Percentiles rank a stretch among this genome's conserved stretches.
phyloP scores from a whole-genome alignment of 768 basidiomycete species.

The Vararia minispora region DNA sequence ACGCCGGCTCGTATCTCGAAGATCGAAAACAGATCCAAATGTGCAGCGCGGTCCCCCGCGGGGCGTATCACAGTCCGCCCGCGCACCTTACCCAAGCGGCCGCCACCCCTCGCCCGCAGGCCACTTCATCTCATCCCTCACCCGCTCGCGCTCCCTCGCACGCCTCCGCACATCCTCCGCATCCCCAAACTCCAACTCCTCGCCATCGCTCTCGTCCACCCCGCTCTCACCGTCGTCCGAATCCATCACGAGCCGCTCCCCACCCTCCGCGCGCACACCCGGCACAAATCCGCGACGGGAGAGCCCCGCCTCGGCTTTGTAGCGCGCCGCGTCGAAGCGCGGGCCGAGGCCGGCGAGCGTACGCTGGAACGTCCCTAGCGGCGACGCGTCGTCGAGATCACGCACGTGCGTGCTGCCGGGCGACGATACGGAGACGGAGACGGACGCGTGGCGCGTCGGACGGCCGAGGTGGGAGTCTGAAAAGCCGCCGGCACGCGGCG shows the following conservation, averaged over 20 bases:
- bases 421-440: constrained; percentile 7
- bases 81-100: constrained; percentile 20
- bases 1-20: too few relatives aligned
- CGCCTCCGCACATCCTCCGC: constrained; percentile 4
- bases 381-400: constrained; percentile 17
- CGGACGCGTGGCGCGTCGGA: neutral
- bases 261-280: constrained; percentile 25
- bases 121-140: constrained; percentile 49
- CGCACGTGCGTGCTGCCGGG: constrained; percentile 5
- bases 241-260: constrained; percentile 27
- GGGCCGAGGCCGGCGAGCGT: constrained; percentile 31
- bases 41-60: too few relatives aligned
- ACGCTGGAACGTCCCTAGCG: constrained; percentile 31
- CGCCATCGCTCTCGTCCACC: constrained; percentile 8
- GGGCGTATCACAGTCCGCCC: too few relatives aligned
- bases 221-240: constrained; percentile 17
- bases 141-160: constrained; percentile 13
- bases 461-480: neutral
- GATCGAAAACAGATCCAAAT: too few relatives aligned
- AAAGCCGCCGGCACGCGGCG: constrained; percentile 4
- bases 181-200: constrained; percentile 10
- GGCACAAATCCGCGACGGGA: constrained; percentile 46
- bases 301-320: constrained; percentile 63
- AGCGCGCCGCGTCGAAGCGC: constrained; percentile 47
- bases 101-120: constrained; percentile 48